Conservation (phyloP, 2,329 filamentous ascomycete genomes). For the Cyphellophora attinorum region DNA sequence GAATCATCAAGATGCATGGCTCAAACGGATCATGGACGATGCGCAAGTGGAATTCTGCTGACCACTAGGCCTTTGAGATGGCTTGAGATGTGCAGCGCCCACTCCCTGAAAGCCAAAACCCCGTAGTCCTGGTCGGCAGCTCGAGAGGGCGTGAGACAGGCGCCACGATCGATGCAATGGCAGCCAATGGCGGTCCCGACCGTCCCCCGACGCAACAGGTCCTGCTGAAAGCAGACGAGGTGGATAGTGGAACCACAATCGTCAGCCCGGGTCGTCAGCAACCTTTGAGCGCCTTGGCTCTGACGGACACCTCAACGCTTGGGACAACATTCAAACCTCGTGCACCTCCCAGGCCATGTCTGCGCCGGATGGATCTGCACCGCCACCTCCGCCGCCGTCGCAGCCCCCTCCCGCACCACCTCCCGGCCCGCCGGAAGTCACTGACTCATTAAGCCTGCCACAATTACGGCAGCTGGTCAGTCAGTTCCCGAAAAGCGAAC, state of each 20-base stretch:
- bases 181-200: too few relatives aligned
- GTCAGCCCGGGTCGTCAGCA: constrained; percentile 20
- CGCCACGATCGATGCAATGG: too few relatives aligned
- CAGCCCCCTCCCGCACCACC: constrained; percentile 34
- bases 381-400: constrained; percentile 33
- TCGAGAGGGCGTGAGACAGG: too few relatives aligned
- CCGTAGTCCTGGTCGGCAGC: too few relatives aligned
- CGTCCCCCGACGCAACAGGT: constrained; percentile 8
- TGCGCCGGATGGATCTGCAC: constrained; percentile 25
- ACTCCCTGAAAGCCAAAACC: too few relatives aligned
- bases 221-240: constrained; percentile 39
- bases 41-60: too few relatives aligned
- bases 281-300: constrained; percentile 13
- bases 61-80: too few relatives aligned
- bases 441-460: constrained; percentile 64
- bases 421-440: constrained; percentile 28
- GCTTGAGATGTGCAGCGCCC: too few relatives aligned
- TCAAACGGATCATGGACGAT: too few relatives aligned
- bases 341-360: constrained; percentile 16
- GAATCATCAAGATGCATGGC: too few relatives aligned
- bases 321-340: constrained; percentile 8
- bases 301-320: constrained; percentile 4
- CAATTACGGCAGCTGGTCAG: constrained; percentile 65
- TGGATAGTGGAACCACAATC: constrained; percentile 39
- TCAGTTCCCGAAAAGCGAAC: constrained; percentile 61